Conservation (phyloP, 768 basidiomycete genomes). For the Tylopilus vinaceipallidus region DNA sequence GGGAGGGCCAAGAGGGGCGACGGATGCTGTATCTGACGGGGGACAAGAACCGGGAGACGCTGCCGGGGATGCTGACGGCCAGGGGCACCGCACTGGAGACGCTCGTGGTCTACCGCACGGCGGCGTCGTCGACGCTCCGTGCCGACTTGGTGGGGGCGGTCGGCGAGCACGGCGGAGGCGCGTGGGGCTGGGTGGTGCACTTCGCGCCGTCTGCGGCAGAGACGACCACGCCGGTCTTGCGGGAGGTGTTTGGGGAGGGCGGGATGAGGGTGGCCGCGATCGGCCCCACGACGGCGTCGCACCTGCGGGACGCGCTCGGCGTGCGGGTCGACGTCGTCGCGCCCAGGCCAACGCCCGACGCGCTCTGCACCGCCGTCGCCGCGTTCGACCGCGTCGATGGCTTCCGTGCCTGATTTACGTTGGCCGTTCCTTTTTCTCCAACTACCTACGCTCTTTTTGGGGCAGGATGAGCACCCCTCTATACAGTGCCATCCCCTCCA, state of each 20-base stretch:
- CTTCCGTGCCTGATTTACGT: constrained; percentile 12
- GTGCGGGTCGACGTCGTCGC: constrained; percentile 56
- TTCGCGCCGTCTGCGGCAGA: constrained; percentile 75
- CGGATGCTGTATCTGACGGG: constrained; percentile 74
- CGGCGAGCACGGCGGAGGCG: not conserved
- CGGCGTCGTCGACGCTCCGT: constrained; percentile 51
- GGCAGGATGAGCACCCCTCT: constrained; percentile 32
- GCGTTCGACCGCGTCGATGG: constrained; percentile 17
- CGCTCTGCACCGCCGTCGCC: constrained; percentile 36
- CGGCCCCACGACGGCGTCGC: constrained; percentile 62
- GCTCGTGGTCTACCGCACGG: constrained; percentile 72
- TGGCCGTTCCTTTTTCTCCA: constrained; percentile 18
- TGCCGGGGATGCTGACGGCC: constrained; percentile 48
- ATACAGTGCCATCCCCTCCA: constrained; percentile 27
- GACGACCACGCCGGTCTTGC: constrained; percentile 51
- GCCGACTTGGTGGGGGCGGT: constrained; percentile 39
- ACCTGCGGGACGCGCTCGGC: constrained; percentile 43
- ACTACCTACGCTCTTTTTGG: constrained; percentile 25
- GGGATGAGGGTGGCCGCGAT: constrained; percentile 54
- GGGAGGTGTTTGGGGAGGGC: constrained; percentile 37
- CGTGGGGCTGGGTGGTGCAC: constrained; percentile 66
- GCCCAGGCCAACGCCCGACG: constrained; percentile 53
- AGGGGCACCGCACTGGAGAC: constrained; percentile 45
- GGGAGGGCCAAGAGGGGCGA: constrained; percentile 23
- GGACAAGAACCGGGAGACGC: constrained; percentile 79